A percentile compares a stretch with the other conserved stretches of the same genome.
Conservation (phyloP, 2,329 filamentous ascomycete genomes). For the Sordariomycetes sp. region DNA sequence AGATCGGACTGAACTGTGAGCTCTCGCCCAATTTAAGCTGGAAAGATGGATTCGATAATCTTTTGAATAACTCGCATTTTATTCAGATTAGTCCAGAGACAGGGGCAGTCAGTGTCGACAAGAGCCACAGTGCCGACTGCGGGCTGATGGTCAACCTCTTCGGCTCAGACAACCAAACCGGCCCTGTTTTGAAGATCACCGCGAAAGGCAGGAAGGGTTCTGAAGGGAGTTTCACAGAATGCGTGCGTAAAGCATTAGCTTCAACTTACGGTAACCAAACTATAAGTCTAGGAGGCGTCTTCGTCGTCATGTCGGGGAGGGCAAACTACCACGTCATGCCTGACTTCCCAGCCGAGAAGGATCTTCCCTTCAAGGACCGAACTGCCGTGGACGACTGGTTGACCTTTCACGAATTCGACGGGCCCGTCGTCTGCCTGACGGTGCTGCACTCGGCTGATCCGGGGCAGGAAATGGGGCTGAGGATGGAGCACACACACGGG, state of each 20-base stretch:
- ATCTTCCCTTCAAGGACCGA: slow-evolving; percentile 17
- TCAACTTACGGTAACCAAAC: slow-evolving; percentile 21
- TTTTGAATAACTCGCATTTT: slow-evolving; percentile 10
- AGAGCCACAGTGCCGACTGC: slow-evolving; percentile 19
- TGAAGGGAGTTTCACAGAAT: slow-evolving; percentile 20
- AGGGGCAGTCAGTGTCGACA: slow-evolving; percentile 11
- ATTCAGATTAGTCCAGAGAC: slow-evolving; percentile 7
- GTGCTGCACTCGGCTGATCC: slow-evolving; percentile 32
- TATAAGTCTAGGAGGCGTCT: slow-evolving; percentile 30
- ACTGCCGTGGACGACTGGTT: slow-evolving; percentile 26
- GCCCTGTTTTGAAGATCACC: slow-evolving; percentile 24
- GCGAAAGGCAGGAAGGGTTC: slow-evolving; percentile 15
- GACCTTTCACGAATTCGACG: slow-evolving; percentile 24
- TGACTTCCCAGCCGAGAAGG: slow-evolving; percentile 23
- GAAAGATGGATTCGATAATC: slow-evolving; percentile 9
- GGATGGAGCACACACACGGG: slow-evolving; percentile 38
- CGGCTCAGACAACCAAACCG: slow-evolving; percentile 21
- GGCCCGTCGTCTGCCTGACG: slow-evolving; percentile 27
- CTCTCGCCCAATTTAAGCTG: slow-evolving; percentile 28
- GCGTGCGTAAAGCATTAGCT: slow-evolving; percentile 18
- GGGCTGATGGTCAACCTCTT: slow-evolving; percentile 33
- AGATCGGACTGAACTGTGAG: slow-evolving; percentile 30
- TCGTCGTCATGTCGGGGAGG: slow-evolving; percentile 25
- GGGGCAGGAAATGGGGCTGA: slow-evolving; percentile 18
- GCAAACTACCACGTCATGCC: slow-evolving; percentile 33